These are phyloP conservation scores for Tricharina praecox DNA, from an alignment of 495 filamentous ascomycete genomes.

Conservation along the genomic window DNA sequence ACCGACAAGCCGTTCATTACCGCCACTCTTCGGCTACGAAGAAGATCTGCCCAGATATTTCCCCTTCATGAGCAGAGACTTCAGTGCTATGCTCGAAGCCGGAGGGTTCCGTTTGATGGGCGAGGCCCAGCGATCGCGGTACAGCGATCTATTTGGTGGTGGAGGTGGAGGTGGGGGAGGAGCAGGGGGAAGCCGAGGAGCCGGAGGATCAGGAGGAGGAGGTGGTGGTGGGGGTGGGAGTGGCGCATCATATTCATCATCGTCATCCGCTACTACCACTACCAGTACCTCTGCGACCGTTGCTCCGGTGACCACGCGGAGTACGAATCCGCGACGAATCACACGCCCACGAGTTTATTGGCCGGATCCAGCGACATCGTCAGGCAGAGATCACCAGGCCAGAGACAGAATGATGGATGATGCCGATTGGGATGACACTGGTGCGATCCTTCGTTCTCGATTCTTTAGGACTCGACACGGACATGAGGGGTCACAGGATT, in stretches of 20 bases:
- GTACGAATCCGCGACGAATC: neutral
- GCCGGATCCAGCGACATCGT: too few species aligned
- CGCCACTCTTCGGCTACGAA: neutral
- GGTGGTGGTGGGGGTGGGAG: too few species aligned
- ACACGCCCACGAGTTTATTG: neutral
- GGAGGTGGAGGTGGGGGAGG: neutral
- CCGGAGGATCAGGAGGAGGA: too few species aligned
- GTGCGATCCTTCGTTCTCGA: slow-evolving; percentile 15
- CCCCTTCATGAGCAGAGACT: neutral
- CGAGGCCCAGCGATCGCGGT: neutral
- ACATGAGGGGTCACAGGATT: slow-evolving; percentile 9
- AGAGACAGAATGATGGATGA: slow-evolving; percentile 14
- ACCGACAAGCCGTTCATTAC: neutral
- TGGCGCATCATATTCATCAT: too few species aligned
- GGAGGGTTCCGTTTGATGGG: neutral
- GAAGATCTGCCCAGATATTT: slow-evolving; percentile 8
- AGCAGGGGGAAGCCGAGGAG: neutral
- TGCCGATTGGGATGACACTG: slow-evolving; percentile 15
- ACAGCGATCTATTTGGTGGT: neutral
- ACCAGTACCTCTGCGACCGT: too few species aligned
- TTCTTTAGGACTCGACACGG: slow-evolving; percentile 14
- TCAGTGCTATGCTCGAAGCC: neutral
- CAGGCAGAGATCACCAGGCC: neutral
- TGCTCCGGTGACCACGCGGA: too few species aligned
- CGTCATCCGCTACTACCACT: too few species aligned